Evolutionary conservation across 352 stramenopile species (phyloP).

Genomic region (Pythium sukuiense): DNA sequence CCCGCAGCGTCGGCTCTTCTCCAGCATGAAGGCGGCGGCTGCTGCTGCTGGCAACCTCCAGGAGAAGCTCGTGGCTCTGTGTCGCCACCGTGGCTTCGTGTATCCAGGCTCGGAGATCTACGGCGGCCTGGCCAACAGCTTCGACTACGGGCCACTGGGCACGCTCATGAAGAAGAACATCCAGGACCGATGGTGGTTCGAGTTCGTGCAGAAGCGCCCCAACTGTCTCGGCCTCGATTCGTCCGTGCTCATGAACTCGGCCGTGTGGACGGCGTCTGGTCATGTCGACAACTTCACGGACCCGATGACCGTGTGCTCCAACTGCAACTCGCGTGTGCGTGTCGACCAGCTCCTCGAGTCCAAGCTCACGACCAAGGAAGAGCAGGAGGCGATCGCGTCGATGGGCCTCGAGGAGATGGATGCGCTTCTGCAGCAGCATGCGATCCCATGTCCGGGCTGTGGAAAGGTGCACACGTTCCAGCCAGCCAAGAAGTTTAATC

Average conservation of each 20-base stretch:
- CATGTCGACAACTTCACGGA: conserved; percentile 98
- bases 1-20: conserved; percentile 32
- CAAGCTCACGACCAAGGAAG: conserved; percentile 41
- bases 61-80: conserved; percentile 81
- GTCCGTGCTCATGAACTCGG: conserved; percentile 94
- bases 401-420: conserved; percentile 67
- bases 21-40: conserved; percentile 30
- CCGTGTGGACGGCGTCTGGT: conserved; percentile 94
- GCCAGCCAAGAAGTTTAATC: conserved; percentile 94
- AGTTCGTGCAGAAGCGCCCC: conserved; percentile 94
- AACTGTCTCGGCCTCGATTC: conserved; percentile 96
- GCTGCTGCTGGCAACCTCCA: conserved; percentile 36
- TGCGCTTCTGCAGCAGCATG: conserved; percentile 40
- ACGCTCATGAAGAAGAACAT: conserved; percentile 98
- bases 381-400: conserved; percentile 48
- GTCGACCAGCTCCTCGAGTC: conserved; percentile 74
- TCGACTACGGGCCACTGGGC: conserved; percentile 96
- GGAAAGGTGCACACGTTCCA: conserved; percentile 52
- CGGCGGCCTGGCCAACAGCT: conserved; percentile 96
- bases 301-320: conserved; percentile 96
- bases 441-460: conserved; percentile 63
- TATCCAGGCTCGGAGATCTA: conserved; percentile 97
- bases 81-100: conserved; percentile 91
- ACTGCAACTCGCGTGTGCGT: conserved; percentile 88
- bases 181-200: conserved; percentile 95